phyloP scores from a whole-genome alignment of 345 rosid species.

The Isatis tinctoria region DNA sequence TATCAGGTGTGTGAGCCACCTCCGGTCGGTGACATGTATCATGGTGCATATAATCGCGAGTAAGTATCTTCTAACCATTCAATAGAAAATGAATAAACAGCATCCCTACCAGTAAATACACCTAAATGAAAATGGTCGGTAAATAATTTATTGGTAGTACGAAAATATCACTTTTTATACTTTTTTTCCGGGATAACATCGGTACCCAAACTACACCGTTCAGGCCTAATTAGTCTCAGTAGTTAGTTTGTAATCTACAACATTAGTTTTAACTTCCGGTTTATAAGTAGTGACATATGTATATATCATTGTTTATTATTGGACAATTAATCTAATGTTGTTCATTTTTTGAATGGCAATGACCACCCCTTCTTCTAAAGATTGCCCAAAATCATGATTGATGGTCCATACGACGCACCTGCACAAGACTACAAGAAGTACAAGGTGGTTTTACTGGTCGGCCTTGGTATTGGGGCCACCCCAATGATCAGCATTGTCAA shows the following conservation, averaged over 20 bases:
- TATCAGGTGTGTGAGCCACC: conserved; percentile 9
- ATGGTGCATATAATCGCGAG: not conserved
- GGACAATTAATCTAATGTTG: not conserved
- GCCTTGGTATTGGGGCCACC: conserved; percentile 75
- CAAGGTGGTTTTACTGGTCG: conserved; percentile 60
- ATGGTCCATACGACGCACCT: conserved; percentile 84
- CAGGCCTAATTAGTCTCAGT: too few species aligned
- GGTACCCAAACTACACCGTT: too few species aligned
- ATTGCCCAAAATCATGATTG: conserved; percentile 54
- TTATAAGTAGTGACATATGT: not conserved
- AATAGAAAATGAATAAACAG: not conserved
- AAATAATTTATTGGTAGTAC: not conserved
- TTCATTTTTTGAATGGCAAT: not conserved
- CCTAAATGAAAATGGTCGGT: not conserved
- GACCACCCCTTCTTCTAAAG: conserved; percentile 1
- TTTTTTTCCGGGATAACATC: too few species aligned
- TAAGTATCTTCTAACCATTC: conserved; percentile 2
- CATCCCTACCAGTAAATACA: not conserved
- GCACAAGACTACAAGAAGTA: conserved; percentile 77
- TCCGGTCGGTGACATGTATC: not conserved
- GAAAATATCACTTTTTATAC: too few species aligned
- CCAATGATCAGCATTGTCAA: conserved; percentile 85
- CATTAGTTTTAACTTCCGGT: not conserved
- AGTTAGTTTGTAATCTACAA: not conserved
- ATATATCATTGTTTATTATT: too few species aligned